Conservation (phyloP, 164 flowering plant genomes). For the Platanus orientalis region DNA sequence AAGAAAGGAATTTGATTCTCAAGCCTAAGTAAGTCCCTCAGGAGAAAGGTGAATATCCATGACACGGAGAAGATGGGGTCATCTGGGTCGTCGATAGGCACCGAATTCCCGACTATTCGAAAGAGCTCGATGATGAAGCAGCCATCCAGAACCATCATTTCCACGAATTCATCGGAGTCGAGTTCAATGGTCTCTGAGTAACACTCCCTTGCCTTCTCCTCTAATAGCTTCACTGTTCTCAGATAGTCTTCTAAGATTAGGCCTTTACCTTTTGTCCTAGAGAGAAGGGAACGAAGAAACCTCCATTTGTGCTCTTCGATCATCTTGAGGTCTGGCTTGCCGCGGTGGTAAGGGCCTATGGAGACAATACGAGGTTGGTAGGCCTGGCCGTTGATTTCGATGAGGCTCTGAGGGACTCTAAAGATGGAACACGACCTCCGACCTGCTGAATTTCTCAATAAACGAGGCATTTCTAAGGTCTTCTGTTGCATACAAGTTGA, state of each 20-base stretch:
- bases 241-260: slow-evolving; percentile 21
- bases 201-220: slow-evolving; percentile 1
- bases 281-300: slow-evolving; percentile 27
- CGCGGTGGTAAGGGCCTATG: slow-evolving; percentile 57
- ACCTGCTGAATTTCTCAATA: slow-evolving; percentile 40
- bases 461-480: slow-evolving; percentile 24
- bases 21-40: slow-evolving; percentile 1
- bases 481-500: slow-evolving; percentile 26
- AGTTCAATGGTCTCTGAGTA: background rate
- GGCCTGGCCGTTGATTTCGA: slow-evolving; percentile 30
- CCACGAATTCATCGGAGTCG: background rate
- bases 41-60: background rate
- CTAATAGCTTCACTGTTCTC: slow-evolving; percentile 22
- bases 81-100: no score
- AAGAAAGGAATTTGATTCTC: slow-evolving; percentile 18
- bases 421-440: slow-evolving; percentile 43
- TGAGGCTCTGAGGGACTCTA: slow-evolving; percentile 42
- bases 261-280: slow-evolving; percentile 19
- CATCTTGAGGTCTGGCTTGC: slow-evolving; percentile 29
- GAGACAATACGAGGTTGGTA: slow-evolving; percentile 53
- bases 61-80: background rate
- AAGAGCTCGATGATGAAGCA: no score
- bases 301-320: slow-evolving; percentile 60
- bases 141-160: slow-evolving; percentile 6
- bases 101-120: background rate